Evolutionary conservation across 2,329 filamentous ascomycete genomes (phyloP), one percentile per base, ranked within the genome.

Genomic region (Anisogramma anomala): DNA sequence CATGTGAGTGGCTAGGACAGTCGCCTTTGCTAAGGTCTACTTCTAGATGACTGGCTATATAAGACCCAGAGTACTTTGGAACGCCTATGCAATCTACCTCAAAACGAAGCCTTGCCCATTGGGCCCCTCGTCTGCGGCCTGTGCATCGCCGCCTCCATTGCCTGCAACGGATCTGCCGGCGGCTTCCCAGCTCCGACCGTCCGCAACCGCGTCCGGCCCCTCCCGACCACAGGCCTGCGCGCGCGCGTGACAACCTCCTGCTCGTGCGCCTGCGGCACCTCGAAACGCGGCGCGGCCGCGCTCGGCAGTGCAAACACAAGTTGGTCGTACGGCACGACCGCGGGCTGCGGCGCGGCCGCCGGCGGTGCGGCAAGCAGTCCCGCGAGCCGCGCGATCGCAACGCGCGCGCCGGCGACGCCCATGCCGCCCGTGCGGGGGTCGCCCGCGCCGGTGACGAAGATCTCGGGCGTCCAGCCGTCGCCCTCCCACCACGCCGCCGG

Each of bases 291-390:
- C 36, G 32, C 42, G 35, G 26, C 46, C 27, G 48, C 40, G 34
- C 38, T 46, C 45, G 35, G 39, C 3, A 44, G 33, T 6, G 38
- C 15, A 49, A 51, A 55, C 19, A 47, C 37, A 28, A 62, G 52
- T 43, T 62, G 48, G 15, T 61, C 57, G 51, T 56, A 61, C 4
- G 56, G 52, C 11, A 61, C 55, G n/a, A 59, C 53, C 41, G 49
- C 48, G 15, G 42, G 37, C 18, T 25, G 14, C 11, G 46, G 17
- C 35, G 42, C 33, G 14, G 37, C 35, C 27, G 40, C 9, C 43
- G 46, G 38, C 13, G 45, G 36, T 23, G 53, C 52, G 27, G 52
- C 39, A 7, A 57, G 37, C 13, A 61, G 40, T 7, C 59, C 59
- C 1, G 57, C 59, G 49, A 61, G 50, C 36, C 52, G 53, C 22